These are phyloP conservation scores for Effrenium voratum DNA, from an alignment of 73 alveolate species.

Conservation along the genomic window DNA sequence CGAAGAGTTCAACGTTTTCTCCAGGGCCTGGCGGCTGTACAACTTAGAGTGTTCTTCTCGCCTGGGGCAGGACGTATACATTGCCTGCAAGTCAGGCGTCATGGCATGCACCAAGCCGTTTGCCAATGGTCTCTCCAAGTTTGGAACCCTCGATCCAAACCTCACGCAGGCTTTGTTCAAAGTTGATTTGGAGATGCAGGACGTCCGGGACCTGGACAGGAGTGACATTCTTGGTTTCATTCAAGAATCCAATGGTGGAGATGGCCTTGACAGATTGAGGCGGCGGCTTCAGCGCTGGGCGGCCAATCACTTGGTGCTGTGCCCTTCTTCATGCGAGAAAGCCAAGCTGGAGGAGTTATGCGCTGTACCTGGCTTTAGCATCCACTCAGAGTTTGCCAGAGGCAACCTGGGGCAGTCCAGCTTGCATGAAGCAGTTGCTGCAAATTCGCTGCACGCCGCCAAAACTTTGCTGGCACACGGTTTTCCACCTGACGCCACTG, in stretches of 20 bases:
- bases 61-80: constrained; percentile 33
- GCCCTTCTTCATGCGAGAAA: no score
- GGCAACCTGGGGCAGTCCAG: constrained; percentile 34
- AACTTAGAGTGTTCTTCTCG: constrained; percentile 49
- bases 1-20: background rate
- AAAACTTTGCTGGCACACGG: background rate
- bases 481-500: constrained; percentile 5
- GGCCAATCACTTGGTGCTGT: constrained; percentile 42
- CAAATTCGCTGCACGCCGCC: background rate
- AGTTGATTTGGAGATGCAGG: no score
- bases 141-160: constrained; percentile 25
- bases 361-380: constrained; percentile 33
- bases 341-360: constrained; percentile 15
- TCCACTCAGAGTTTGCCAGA: constrained; percentile 40
- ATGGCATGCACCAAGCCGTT: constrained; percentile 64
- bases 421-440: constrained; percentile 52
- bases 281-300: constrained; percentile 63
- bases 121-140: constrained; percentile 50
- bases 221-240: constrained; percentile 11
- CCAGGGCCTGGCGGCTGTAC: constrained; percentile 31
- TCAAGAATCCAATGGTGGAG: background rate
- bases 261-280: constrained; percentile 3
- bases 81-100: constrained; percentile 45
- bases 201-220: no score
- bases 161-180: no score